Evolutionary conservation across 1,139 yeast genomes (phyloP).

Genomic region (Debaryomyces robertsiae): DNA sequence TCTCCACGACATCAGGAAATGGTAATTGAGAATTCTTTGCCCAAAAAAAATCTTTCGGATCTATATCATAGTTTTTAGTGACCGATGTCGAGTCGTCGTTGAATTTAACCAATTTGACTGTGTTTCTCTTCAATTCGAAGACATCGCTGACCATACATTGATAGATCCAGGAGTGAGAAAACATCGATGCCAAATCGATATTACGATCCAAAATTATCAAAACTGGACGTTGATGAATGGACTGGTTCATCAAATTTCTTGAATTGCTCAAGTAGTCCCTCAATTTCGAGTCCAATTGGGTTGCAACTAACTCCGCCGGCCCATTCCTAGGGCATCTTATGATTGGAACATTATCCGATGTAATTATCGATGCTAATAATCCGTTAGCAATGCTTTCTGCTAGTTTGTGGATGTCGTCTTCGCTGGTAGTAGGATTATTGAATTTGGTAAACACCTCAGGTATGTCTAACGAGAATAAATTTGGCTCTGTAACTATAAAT

Average conservation of each 20-base stretch:
- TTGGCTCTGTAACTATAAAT: constrained; percentile 90
- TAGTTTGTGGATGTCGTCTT: constrained; percentile 67
- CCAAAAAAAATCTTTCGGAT: constrained; percentile 95
- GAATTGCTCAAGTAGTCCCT: constrained; percentile 84
- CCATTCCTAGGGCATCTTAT: constrained; percentile 92
- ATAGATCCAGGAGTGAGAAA: constrained; percentile 96
- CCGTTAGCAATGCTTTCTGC: constrained; percentile 80
- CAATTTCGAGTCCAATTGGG: constrained; percentile 76
- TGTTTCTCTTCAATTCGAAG: constrained; percentile 76
- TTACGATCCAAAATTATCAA: constrained; percentile 83
- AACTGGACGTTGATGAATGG: constrained; percentile 63
- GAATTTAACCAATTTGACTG: constrained; percentile 47
- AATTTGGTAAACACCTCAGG: constrained; percentile 66
- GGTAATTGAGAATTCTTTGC: constrained; percentile 78
- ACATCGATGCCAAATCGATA: constrained; percentile 89
- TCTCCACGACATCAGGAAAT: constrained; percentile 97
- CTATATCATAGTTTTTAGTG: constrained; percentile 74
- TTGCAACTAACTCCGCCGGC: constrained; percentile 93
- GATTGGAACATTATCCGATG: constrained; percentile 80
- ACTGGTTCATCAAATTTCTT: constrained; percentile 34
- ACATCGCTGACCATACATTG: constrained; percentile 96
- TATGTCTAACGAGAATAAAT: constrained; percentile 78
- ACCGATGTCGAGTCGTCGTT: constrained; percentile 40
- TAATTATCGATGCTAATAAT: constrained; percentile 74
- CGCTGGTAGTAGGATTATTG: constrained; percentile 71